Evolutionary conservation across 2,329 filamentous ascomycete genomes (phyloP).

Genomic region (Colletotrichum graminicola): DNA sequence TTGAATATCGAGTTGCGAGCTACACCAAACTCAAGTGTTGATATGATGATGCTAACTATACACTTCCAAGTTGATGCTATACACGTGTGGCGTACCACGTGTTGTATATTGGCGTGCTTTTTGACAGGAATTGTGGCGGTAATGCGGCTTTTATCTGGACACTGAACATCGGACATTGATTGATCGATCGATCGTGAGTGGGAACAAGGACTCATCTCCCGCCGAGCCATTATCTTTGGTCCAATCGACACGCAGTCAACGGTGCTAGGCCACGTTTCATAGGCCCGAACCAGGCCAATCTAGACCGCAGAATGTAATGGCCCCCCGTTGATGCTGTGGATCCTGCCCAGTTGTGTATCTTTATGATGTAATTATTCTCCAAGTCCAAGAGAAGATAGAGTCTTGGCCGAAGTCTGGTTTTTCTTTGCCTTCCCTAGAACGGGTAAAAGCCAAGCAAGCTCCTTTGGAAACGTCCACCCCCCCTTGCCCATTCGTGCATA

Average conservation of each 20-base stretch:
- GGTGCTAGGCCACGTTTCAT: not conserved
- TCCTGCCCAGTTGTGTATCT: not conserved
- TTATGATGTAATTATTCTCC: not conserved
- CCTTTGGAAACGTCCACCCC: not conserved
- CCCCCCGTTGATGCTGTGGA: not conserved
- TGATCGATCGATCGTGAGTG: not conserved
- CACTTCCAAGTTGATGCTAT: not conserved
- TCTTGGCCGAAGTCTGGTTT: not conserved
- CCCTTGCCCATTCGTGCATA: not conserved
- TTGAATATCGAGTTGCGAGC: not conserved
- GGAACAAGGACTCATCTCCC: not conserved
- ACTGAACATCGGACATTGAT: not conserved
- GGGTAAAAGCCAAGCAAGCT: not conserved
- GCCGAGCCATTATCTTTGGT: not conserved
- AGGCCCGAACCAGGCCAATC: not conserved
- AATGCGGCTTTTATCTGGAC: not conserved
- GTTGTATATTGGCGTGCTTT: not conserved
- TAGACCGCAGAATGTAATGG: not conserved
- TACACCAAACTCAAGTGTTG: too few species aligned
- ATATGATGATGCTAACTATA: too few species aligned
- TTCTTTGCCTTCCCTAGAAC: not conserved
- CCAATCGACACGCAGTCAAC: not conserved
- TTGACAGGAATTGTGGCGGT: not conserved
- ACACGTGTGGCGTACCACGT: not conserved
- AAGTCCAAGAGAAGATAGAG: not conserved